Evolutionary conservation across 2,329 filamentous ascomycete genomes (phyloP), one percentile per base, ranked within the genome.

Genomic region (Myriosclerotinia duriaeana): DNA sequence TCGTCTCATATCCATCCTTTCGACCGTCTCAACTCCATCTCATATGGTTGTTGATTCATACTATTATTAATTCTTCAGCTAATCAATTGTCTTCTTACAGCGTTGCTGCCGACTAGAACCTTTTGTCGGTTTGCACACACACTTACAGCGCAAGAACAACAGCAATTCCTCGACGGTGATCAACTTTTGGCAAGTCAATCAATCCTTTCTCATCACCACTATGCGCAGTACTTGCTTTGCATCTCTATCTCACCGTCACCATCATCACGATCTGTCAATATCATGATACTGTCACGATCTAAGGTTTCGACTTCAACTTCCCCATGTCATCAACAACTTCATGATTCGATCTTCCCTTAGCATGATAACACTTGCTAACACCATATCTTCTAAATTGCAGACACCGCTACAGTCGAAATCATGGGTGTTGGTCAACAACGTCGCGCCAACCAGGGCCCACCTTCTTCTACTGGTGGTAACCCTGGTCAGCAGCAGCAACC

Each of bases 341-440:
- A 26, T 58, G 14, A 12, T 26, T 40, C 20, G 3, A 52, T 15
- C 3, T 26, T 11, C 2, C 44, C 9, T 12, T 38, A 8, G 14
- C n/a, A 61, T 61, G 3, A 38, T 20, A 14, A 22, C 44, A 22
- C 38, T 30, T 46, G 22, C 63, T 59, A 42, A 65, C 17, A 38
- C 40, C 22, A 26, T 40, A 7, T 15, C 22, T 65, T 11, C 14
- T 12, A n/a, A 59, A n/a, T 17, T 48, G 22, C 11, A 65, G 63
- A 26, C 20, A 3, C 38, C 20, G 9, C 20, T 9, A 61, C n/a
- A 54, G 30, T n/a, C 22, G 9, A 26, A 22, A 66, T 44, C 26
- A 66, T 66, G 64, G 61, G 61, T 44, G 9, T 44, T 15, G 59
- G 61, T 56, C 61, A 48, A 22, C 40, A 64, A 9, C 63, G 50